Evolutionary conservation across 192 early-diverging fungal species (phyloP).

Genomic region (Entomortierella chlamydospora): DNA sequence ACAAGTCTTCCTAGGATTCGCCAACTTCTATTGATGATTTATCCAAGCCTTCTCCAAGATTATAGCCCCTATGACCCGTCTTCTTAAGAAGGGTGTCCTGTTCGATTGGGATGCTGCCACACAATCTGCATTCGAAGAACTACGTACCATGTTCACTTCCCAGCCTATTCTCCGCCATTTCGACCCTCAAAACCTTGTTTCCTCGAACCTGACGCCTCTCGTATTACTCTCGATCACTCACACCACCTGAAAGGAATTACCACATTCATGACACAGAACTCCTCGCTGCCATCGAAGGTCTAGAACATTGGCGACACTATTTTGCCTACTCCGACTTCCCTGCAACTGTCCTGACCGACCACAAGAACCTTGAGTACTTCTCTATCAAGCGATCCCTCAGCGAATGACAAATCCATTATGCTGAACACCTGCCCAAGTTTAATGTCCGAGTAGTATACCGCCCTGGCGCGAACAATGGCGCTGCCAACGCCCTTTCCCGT

Average conservation of each 20-base stretch:
- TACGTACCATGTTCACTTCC: conserved; percentile 13
- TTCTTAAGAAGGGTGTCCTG: conserved; percentile 27
- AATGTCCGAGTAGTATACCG: conserved; percentile 15
- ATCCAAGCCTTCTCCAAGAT: conserved; percentile 23
- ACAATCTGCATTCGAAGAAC: conserved; percentile 29
- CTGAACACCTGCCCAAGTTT: background rate
- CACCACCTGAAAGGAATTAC: conserved; percentile 23
- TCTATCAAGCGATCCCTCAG: conserved; percentile 23
- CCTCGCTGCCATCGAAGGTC: conserved; percentile 12
- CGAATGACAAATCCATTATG: conserved; percentile 15
- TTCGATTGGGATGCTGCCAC: conserved; percentile 14
- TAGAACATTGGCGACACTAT: conserved; percentile 13
- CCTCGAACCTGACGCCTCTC: conserved; percentile 10
- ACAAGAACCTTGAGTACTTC: conserved; percentile 54
- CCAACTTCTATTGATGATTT: conserved; percentile 49
- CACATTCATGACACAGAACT: conserved; percentile 35
- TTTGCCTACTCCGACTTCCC: background rate
- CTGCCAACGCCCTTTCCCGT: conserved; percentile 48
- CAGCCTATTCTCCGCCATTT: conserved; percentile 32
- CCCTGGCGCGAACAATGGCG: conserved; percentile 14
- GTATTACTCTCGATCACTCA: conserved; percentile 34
- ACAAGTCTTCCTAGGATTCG: conserved; percentile 32
- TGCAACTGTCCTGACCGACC: background rate
- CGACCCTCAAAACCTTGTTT: conserved; percentile 3
- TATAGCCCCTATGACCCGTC: conserved; percentile 11